phyloP scores from a whole-genome alignment of 1,284 basidiomycete genomes.

The Ganoderma sp. region DNA sequence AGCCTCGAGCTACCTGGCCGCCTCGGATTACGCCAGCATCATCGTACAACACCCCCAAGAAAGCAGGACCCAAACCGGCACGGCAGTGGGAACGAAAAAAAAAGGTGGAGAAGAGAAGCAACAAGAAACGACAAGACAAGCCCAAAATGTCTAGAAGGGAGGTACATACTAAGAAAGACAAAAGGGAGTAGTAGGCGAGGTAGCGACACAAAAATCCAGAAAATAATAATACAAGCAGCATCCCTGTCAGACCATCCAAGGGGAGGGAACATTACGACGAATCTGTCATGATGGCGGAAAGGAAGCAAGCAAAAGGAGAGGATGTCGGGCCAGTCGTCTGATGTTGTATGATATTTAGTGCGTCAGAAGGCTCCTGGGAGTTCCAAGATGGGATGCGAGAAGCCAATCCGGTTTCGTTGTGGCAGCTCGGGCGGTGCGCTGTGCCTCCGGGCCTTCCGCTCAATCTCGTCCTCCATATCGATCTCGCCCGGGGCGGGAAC shows the following conservation, averaged over 20 bases:
- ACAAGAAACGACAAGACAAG: constrained; percentile 14
- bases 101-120: constrained; percentile 20
- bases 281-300: constrained; percentile 12
- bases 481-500: constrained; percentile 36
- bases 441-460: constrained; percentile 44
- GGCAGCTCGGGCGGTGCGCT: constrained; percentile 50
- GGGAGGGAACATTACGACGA: constrained; percentile 28
- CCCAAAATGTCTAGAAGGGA: constrained; percentile 18
- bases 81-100: constrained; percentile 28
- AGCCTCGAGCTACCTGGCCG: constrained; percentile 28
- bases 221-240: constrained; percentile 35
- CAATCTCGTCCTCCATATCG: constrained; percentile 37
- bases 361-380: constrained; percentile 48
- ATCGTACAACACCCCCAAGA: constrained; percentile 33
- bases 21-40: constrained; percentile 29
- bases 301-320: constrained; percentile 13
- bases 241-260: constrained; percentile 31
- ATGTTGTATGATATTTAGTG: constrained; percentile 12
- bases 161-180: constrained; percentile 4
- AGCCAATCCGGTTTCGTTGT: constrained; percentile 41
- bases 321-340: constrained; percentile 16
- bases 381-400: constrained; percentile 45
- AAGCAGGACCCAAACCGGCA: constrained; percentile 23
- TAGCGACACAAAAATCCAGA: constrained; percentile 27
- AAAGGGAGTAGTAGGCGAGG: constrained; percentile 8